Evolutionary conservation across 2,329 filamentous ascomycete genomes (phyloP).

Genomic region (Trichoderma arundinaceum): DNA sequence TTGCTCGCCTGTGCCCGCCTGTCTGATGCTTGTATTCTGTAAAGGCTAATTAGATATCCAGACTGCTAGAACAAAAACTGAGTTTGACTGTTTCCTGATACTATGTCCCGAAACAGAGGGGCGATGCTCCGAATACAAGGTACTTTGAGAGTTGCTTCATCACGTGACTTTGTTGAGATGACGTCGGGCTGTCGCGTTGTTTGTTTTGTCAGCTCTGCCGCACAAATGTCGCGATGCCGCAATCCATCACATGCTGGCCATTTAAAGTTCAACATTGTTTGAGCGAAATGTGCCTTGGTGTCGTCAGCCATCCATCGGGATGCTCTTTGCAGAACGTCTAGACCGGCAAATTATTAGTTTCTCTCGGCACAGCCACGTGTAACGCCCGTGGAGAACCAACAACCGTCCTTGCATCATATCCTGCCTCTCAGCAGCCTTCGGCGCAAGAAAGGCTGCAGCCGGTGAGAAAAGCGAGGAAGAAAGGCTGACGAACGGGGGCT

Average conservation of each 20-base stretch:
- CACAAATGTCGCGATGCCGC: constrained; percentile 19
- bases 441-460: neutral
- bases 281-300: constrained; percentile 15
- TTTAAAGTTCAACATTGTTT: neutral
- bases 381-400: neutral
- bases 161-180: constrained; percentile 11
- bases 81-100: too few relatives aligned
- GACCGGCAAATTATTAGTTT: neutral
- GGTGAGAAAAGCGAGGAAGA: neutral
- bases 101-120: neutral
- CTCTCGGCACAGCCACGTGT: constrained; percentile 1
- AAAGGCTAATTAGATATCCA: too few relatives aligned
- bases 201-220: constrained; percentile 8
- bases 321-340: neutral
- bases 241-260: neutral
- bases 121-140: neutral
- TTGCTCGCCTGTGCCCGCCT: too few relatives aligned
- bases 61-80: too few relatives aligned
- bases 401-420: neutral
- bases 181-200: constrained; percentile 3
- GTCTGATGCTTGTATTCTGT: too few relatives aligned
- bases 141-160: too few relatives aligned
- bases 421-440: neutral
- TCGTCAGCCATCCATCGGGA: neutral
- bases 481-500: constrained; percentile 5